A percentile compares a stretch with the other conserved stretches of the same genome.
phyloP scores from a whole-genome alignment of 139 green algal genomes.

The Mesostigma viride region DNA sequence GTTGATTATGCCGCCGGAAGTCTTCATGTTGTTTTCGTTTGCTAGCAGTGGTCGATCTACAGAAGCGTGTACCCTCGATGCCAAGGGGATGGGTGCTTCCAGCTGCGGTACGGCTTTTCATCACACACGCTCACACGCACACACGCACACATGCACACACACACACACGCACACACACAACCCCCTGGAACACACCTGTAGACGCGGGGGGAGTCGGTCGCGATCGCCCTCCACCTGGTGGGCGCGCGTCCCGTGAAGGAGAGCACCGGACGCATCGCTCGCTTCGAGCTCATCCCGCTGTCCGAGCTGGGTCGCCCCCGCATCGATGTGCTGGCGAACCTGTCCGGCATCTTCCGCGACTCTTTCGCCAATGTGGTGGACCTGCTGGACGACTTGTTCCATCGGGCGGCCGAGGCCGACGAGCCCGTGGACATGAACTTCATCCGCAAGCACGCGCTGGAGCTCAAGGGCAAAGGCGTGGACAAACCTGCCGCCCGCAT shows the following conservation, averaged over 20 bases:
- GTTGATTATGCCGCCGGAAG: too few species aligned
- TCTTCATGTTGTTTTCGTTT: too few species aligned
- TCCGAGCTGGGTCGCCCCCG: constrained; percentile 64
- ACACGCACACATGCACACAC: too few species aligned
- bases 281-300: constrained; percentile 68
- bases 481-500: constrained; percentile 49
- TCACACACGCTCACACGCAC: too few species aligned
- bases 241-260: constrained; percentile 62
- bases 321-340: constrained; percentile 90
- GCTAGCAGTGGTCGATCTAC: too few species aligned
- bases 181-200: too few species aligned
- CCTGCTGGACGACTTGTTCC: constrained; percentile 91
- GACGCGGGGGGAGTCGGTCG: constrained; percentile 62
- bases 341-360: constrained; percentile 92
- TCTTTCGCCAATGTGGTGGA: constrained; percentile 62
- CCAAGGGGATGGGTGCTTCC: too few species aligned
- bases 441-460: constrained; percentile 75
- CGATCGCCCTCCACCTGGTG: constrained; percentile 74
- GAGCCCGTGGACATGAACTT: constrained; percentile 81
- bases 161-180: too few species aligned
- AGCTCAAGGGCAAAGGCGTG: constrained; percentile 38
- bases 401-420: constrained; percentile 37
- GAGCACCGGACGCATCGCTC: constrained; percentile 51
- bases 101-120: too few species aligned
- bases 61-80: too few species aligned